phyloP scores from a whole-genome alignment of 2,329 filamentous ascomycete species.

The Colletotrichum theobromicola region DNA sequence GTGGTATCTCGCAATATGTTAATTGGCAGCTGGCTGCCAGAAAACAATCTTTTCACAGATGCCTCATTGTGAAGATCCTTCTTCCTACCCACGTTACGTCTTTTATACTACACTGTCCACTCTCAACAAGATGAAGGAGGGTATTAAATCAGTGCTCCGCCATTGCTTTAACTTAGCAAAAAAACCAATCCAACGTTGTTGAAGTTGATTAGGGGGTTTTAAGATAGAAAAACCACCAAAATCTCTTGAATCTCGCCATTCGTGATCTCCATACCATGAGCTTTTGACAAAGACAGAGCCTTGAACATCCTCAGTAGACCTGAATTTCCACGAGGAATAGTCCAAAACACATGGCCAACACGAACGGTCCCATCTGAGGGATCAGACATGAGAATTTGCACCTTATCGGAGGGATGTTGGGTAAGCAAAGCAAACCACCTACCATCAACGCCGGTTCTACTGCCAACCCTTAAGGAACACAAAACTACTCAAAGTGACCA shows the following conservation, averaged over 20 bases:
- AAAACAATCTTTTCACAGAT: background rate
- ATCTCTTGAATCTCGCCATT: background rate
- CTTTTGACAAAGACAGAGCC: background rate
- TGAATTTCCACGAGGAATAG: background rate
- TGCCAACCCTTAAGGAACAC: fast-evolving
- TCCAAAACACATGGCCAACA: fast-evolving
- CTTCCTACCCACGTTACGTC: background rate
- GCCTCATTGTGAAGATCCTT: background rate
- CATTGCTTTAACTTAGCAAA: too few species aligned
- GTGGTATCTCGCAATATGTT: fast-evolving
- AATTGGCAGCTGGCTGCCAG: background rate
- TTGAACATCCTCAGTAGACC: background rate
- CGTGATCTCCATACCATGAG: background rate
- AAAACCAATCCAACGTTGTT: too few species aligned
- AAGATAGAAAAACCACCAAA: background rate
- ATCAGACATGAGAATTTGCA: fast-evolving
- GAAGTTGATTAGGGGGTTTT: too few species aligned
- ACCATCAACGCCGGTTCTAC: background rate
- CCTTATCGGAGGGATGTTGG: fast-evolving
- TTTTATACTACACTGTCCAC: background rate
- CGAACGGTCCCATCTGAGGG: background rate
- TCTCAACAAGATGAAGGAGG: too few species aligned
- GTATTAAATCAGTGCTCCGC: fast-evolving
- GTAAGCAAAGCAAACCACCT: background rate
- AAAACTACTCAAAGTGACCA: background rate